phyloP scores from a whole-genome alignment of 176 grass and related monocot species.

The Zea luxurians region DNA sequence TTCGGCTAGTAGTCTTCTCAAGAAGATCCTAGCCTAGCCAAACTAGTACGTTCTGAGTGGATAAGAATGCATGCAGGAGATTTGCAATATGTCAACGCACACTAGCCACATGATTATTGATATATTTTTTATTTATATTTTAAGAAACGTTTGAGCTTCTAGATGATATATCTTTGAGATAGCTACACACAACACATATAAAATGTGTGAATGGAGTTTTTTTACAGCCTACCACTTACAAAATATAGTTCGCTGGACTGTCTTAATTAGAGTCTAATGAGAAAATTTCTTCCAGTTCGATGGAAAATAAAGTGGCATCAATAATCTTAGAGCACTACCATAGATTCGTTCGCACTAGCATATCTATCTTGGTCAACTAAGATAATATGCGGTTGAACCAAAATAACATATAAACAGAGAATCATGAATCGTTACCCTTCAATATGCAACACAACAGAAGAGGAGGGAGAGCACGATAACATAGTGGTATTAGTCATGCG shows the following conservation, averaged over 20 bases:
- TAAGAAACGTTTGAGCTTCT: not conserved
- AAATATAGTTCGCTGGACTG: not conserved
- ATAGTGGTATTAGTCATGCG: no score
- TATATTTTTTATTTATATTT: not conserved
- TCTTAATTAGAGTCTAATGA: not conserved
- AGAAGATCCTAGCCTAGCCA: constrained; percentile 38
- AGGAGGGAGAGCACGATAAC: no score
- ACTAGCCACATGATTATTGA: not conserved
- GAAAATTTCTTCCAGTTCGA: not conserved
- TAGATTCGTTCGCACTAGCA: not conserved
- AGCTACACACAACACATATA: not conserved
- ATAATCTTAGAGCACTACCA: not conserved
- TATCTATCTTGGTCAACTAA: no score
- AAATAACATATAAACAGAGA: no score
- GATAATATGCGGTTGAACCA: no score
- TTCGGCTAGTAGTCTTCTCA: constrained; percentile 31
- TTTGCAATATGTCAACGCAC: not conserved
- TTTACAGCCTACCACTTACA: not conserved
- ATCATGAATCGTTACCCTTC: no score
- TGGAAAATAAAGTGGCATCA: not conserved
- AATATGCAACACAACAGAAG: no score
- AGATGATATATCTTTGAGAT: not conserved
- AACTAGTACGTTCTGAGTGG: constrained; percentile 13
- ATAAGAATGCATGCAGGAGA: not conserved
- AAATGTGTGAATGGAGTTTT: no score